These are phyloP conservation scores for Thozetella sp. DNA, from an alignment of 495 filamentous ascomycete genomes.

Conservation along the genomic window DNA sequence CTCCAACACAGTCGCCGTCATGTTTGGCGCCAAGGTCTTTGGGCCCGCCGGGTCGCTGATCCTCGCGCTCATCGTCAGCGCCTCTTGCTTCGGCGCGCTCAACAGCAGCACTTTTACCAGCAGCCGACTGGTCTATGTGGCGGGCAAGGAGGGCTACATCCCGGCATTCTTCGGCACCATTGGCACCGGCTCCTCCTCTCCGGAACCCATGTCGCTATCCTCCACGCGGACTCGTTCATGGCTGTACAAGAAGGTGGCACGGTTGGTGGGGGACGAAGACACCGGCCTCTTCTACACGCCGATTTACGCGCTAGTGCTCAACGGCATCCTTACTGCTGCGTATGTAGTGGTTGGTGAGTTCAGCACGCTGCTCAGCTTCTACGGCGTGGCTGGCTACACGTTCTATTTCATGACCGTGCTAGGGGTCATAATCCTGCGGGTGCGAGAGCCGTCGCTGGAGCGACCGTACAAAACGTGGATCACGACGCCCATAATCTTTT, in stretches of 20 bases:
- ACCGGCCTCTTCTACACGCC: constrained; percentile 80
- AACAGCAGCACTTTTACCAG: constrained; percentile 96
- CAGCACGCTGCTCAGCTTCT: constrained; percentile 89
- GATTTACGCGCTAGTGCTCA: constrained; percentile 85
- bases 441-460: constrained; percentile 86
- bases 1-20: constrained; percentile 89
- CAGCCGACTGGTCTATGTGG: constrained; percentile 89
- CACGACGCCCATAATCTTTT: constrained; percentile 94
- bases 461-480: constrained; percentile 95
- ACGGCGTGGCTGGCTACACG: constrained; percentile 93
- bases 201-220: constrained; percentile 26
- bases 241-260: constrained; percentile 55
- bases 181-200: constrained; percentile 59
- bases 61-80: constrained; percentile 86
- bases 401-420: constrained; percentile 98
- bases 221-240: constrained; percentile 60
- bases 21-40: constrained; percentile 90
- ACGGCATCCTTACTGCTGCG: constrained; percentile 65
- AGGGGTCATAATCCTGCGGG: constrained; percentile 85
- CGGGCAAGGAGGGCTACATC: constrained; percentile 93
- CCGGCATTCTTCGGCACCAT: constrained; percentile 82
- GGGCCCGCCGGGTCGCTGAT: constrained; percentile 79
- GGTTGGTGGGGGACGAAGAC: constrained; percentile 62
- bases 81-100: constrained; percentile 87
- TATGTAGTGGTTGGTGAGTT: constrained; percentile 92